Percentiles rank a stretch among this genome's conserved stretches.
Evolutionary conservation across 176 grass and related monocot species (phyloP).

Genomic region (Rhynchospora pubera): DNA sequence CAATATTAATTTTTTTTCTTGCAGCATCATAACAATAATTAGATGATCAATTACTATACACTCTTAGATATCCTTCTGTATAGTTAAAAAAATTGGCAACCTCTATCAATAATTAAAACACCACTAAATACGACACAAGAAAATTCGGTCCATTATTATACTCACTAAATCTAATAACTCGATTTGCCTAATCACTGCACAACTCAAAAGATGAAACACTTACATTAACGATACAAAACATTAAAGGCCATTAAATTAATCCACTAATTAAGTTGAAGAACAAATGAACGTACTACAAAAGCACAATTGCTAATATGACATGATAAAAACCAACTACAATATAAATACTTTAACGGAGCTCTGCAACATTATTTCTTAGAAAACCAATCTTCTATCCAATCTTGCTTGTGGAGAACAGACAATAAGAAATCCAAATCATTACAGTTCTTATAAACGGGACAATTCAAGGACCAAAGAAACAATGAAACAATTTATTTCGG

Average conservation of each 20-base stretch:
- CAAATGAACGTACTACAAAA: not conserved
- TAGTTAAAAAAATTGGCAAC: too few relatives aligned
- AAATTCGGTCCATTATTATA: not conserved
- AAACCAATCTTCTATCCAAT: not conserved
- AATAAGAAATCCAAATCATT: not conserved
- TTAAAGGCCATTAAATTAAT: not conserved
- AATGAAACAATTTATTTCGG: conserved; percentile 8
- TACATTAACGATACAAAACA: not conserved
- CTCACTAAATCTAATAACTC: not conserved
- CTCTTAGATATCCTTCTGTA: too few relatives aligned
- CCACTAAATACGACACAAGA: not conserved
- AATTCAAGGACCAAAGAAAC: not conserved
- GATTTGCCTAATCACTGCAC: not conserved
- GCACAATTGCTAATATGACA: not conserved
- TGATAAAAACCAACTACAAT: not conserved
- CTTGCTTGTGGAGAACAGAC: not conserved
- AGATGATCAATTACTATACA: too few relatives aligned
- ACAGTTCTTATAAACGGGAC: not conserved
- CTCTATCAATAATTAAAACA: not conserved
- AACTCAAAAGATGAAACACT: not conserved
- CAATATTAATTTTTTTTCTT: not conserved
- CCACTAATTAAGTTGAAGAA: not conserved
- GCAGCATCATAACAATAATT: not conserved
- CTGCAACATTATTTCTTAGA: not conserved
- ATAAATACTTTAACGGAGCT: not conserved